Evolutionary conservation across 2,329 filamentous ascomycete genomes (phyloP), one percentile per base, ranked within the genome.

Genomic region (Colletotrichum truncatum): DNA sequence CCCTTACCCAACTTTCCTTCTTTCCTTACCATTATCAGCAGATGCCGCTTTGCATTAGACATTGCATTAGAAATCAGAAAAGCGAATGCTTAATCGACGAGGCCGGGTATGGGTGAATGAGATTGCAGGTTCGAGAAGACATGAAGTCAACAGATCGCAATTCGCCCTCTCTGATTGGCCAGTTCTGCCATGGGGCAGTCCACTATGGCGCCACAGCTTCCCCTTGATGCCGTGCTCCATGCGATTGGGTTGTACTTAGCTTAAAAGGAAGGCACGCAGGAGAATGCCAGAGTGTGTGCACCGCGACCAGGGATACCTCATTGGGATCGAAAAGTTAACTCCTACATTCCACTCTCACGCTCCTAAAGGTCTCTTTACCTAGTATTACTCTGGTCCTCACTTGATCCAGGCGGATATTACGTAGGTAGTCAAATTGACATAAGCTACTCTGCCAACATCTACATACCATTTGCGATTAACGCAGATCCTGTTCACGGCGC

Each of bases 131-230:
- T n/a, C 28, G 10, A 32, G 11, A 57, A 36, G 39, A 11, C 23
- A 53, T 61, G 61, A 64, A 56, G 61, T 64, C 55, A 64, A 64
- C 39, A 8, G 6, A 34, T 38, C 34, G 46, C 26, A 21, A 23
- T 3, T 25, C 16, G 21, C 4, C 18, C 26, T 25, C 38, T 54
- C 18, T 52, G 55, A 64, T 64, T 64, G 36, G 61, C 14, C 32
- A 54, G 41, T 41, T 36, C 6, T 11, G 16, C 38, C 26, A 4
- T 25, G n/a, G 36, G 25, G 12, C 18, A 8, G 51, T n/a, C n/a
- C n/a, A n/a, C n/a, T n/a, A n/a, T n/a, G n/a, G n/a, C n/a, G n/a
- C n/a, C n/a, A n/a, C n/a, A n/a, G n/a, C n/a, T n/a, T n/a, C n/a
- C n/a, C n/a, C n/a, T n/a, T n/a, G n/a, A n/a, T n/a, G n/a, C n/a